Evolutionary conservation across 2,329 filamentous ascomycete species (phyloP).

Genomic region (Stachybotrys chartarum): DNA sequence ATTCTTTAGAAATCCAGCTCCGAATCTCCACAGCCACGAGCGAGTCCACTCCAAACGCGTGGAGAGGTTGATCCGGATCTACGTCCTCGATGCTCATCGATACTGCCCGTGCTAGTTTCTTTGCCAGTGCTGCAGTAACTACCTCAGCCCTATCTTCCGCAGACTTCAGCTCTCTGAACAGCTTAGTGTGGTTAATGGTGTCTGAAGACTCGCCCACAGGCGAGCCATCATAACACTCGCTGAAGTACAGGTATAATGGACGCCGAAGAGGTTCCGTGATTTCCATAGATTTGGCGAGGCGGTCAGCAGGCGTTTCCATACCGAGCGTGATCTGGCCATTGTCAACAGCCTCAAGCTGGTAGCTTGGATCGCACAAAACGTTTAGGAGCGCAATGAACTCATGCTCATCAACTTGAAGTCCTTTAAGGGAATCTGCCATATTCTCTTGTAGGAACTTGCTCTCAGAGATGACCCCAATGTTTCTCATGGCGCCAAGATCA

Average conservation of each 20-base stretch:
- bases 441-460: background rate
- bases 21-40: background rate
- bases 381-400: background rate
- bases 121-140: background rate
- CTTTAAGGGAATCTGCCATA: slow-evolving; percentile 1
- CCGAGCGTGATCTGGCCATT: background rate
- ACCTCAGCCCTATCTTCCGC: background rate
- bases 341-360: background rate
- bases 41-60: background rate
- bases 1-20: background rate
- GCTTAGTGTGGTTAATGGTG: background rate
- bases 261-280: background rate
- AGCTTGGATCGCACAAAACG: background rate
- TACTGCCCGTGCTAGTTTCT: background rate
- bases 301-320: background rate
- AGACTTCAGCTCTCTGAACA: background rate
- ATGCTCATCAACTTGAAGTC: background rate
- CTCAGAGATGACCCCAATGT: slow-evolving; percentile 12
- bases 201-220: background rate
- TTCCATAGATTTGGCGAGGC: background rate
- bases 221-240: background rate
- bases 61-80: background rate
- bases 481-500: slow-evolving; percentile 11
- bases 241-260: background rate
- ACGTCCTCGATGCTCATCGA: background rate